Evolutionary conservation across 75 land plant species (phyloP).

Genomic region (Gnetum montanum): DNA sequence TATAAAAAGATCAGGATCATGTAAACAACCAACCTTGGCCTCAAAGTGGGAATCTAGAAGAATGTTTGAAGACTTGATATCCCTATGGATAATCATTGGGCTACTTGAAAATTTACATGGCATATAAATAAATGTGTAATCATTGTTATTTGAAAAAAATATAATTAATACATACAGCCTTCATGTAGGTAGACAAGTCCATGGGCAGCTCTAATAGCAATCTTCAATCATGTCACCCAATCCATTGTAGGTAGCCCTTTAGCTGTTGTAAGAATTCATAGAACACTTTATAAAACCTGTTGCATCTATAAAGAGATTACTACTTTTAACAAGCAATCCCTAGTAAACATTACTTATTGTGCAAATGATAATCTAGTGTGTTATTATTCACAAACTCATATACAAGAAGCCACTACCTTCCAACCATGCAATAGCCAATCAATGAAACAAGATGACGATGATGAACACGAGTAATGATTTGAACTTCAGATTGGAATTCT

Average conservation of each 20-base stretch:
- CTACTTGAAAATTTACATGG: slow-evolving; percentile 29
- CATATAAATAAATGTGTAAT: not conserved
- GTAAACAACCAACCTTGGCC: slow-evolving; percentile 35
- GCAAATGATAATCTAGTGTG: slow-evolving; percentile 67
- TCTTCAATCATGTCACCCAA: slow-evolving; percentile 40
- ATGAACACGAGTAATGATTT: slow-evolving; percentile 80
- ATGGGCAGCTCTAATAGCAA: slow-evolving; percentile 62
- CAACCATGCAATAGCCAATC: slow-evolving; percentile 80
- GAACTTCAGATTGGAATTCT: slow-evolving; percentile 86
- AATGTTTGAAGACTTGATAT: slow-evolving; percentile 73
- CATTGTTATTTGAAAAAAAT: not conserved
- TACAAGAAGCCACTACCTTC: slow-evolving; percentile 58
- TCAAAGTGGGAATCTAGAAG: slow-evolving; percentile 66
- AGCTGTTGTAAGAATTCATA: slow-evolving; percentile 13
- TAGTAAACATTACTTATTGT: slow-evolving; percentile 27
- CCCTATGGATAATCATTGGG: slow-evolving; percentile 78
- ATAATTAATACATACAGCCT: slow-evolving; percentile 36
- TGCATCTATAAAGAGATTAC: not conserved
- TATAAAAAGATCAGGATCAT: not conserved
- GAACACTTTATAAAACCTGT: not conserved
- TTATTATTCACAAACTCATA: slow-evolving; percentile 85
- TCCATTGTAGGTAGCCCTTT: slow-evolving; percentile 51
- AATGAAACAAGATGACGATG: slow-evolving; percentile 89
- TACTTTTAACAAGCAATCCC: not conserved
- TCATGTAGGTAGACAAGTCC: slow-evolving; percentile 76